A percentile compares a stretch with the other conserved stretches of the same genome.
Evolutionary conservation across 1,284 basidiomycete species (phyloP).

Genomic region (Earliella scabrosa): DNA sequence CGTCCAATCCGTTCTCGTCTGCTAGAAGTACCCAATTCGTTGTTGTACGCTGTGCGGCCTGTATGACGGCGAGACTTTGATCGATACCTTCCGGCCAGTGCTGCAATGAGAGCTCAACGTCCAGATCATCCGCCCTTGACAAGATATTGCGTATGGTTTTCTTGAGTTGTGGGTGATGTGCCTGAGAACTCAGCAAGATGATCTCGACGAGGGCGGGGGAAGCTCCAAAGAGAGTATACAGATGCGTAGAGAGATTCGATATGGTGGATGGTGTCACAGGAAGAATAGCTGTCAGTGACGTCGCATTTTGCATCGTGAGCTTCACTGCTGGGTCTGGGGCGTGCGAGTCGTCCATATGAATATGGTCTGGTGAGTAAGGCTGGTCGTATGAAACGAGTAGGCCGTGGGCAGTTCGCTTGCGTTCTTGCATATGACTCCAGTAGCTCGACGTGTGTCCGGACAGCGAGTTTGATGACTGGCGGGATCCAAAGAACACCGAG

Average conservation of each 20-base stretch:
- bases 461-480: no score
- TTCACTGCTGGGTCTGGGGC: neutral
- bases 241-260: constrained; percentile 34
- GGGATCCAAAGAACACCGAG: neutral
- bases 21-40: constrained; percentile 58
- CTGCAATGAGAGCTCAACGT: constrained; percentile 49
- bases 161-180: constrained; percentile 40
- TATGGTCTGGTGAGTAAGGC: neutral
- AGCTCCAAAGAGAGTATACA: constrained; percentile 41
- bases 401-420: neutral
- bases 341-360: neutral
- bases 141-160: constrained; percentile 40
- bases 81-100: constrained; percentile 37
- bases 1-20: constrained; percentile 45
- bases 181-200: constrained; percentile 50
- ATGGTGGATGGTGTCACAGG: constrained; percentile 48
- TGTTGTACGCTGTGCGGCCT: constrained; percentile 40
- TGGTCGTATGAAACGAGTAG: neutral
- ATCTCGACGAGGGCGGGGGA: constrained; percentile 46
- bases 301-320: neutral
- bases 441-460: no score
- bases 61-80: constrained; percentile 38
- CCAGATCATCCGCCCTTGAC: constrained; percentile 30
- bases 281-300: constrained; percentile 51
- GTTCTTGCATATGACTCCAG: no score